These are phyloP conservation scores for Fimicolochytrium jonesii DNA, from an alignment of 192 early-diverging fungal genomes.

Conservation along the genomic window DNA sequence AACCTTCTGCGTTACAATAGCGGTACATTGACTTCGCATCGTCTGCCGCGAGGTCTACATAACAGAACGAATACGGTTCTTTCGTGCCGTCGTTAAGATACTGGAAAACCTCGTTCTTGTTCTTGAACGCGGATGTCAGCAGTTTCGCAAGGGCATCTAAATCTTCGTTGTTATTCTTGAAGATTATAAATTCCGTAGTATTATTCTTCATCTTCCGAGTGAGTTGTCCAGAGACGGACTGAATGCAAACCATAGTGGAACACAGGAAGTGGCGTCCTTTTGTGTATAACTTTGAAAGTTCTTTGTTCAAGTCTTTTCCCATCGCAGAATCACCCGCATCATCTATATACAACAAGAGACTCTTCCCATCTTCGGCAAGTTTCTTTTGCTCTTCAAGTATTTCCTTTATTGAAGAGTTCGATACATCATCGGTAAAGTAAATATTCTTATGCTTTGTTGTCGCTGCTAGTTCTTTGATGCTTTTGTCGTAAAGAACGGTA, in stretches of 20 bases:
- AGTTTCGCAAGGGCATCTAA: conserved; percentile 1
- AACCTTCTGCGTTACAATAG: background rate
- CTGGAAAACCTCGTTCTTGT: conserved; percentile 3
- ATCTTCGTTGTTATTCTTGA: conserved; percentile 1
- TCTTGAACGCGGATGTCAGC: background rate
- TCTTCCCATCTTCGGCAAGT: background rate
- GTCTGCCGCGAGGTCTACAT: background rate
- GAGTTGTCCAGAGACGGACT: conserved; percentile 10
- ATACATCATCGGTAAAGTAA: conserved; percentile 5
- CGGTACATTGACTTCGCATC: conserved; percentile 1
- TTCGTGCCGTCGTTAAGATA: conserved; percentile 2
- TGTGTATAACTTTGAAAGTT: conserved; percentile 11
- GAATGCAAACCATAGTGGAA: conserved; percentile 16
- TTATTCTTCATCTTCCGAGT: conserved; percentile 10
- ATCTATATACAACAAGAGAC: conserved; percentile 13
- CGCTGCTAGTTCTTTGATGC: background rate
- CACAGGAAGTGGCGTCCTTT: background rate
- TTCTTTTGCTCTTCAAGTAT: conserved; percentile 15
- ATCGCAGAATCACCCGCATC: conserved; percentile 15
- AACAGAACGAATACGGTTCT: conserved; percentile 8
- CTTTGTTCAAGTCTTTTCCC: conserved; percentile 15
- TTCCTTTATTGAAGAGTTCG: conserved; percentile 6
- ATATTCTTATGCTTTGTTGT: conserved; percentile 20
- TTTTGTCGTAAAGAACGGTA: conserved; percentile 13
- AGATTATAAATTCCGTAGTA: conserved; percentile 16